phyloP scores from a whole-genome alignment of 176 grass and related monocot genomes.

The Eremochloa ophiuroides region DNA sequence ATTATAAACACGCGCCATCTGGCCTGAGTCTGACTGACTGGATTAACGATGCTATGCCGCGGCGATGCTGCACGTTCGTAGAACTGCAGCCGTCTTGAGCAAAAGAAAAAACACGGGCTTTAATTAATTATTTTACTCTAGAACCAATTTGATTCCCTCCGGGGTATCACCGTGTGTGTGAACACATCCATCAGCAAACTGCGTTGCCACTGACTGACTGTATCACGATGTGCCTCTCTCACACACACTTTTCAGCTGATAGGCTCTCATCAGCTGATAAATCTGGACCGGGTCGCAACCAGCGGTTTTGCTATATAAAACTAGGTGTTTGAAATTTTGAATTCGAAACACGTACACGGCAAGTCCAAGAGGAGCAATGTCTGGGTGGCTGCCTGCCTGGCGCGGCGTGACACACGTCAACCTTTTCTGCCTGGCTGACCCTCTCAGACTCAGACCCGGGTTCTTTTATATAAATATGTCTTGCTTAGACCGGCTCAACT shows the following conservation, averaged over 20 bases:
- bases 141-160: not conserved
- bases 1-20: not conserved
- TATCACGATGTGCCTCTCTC: not conserved
- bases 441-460: not conserved
- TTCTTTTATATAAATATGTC: too few species aligned
- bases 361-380: too few species aligned
- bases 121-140: too few species aligned
- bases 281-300: slow-evolving; percentile 18
- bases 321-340: not conserved
- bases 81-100: not conserved
- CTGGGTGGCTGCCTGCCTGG: too few species aligned
- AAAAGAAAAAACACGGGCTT: not conserved
- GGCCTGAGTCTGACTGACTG: not conserved
- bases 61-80: not conserved
- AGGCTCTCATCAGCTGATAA: not conserved
- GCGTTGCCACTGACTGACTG: not conserved
- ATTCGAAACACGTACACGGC: not conserved
- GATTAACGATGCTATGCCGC: not conserved
- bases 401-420: not conserved
- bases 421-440: slow-evolving; percentile 10
- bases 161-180: not conserved
- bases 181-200: not conserved
- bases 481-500: not conserved
- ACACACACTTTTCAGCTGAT: not conserved
- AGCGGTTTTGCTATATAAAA: not conserved